Conservation (phyloP, 2,329 filamentous ascomycete genomes). For the Lachnellula hyalina region DNA sequence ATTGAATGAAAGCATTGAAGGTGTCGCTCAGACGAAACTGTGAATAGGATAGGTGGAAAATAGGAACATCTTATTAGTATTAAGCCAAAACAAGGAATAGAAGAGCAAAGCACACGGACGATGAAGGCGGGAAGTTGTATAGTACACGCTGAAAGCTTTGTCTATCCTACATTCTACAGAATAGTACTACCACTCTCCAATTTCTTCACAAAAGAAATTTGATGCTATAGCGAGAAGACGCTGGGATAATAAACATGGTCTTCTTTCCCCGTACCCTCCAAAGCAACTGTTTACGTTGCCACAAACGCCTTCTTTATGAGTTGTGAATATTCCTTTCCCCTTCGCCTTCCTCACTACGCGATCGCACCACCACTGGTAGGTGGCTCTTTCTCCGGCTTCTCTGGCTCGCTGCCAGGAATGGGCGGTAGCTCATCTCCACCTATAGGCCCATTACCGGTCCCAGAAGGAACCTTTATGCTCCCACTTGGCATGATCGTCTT, state of each 20-base stretch:
- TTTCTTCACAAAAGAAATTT: background rate
- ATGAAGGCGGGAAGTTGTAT: background rate
- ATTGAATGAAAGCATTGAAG: too few species aligned
- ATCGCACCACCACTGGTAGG: conserved; percentile 24
- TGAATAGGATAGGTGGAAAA: too few species aligned
- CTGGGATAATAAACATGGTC: background rate
- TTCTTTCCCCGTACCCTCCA: background rate
- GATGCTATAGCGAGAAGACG: background rate
- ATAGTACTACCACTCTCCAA: background rate
- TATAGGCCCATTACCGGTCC: conserved; percentile 1
- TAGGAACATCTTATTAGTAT: too few species aligned
- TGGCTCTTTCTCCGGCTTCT: conserved; percentile 19
- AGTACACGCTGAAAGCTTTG: background rate
- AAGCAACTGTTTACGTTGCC: background rate
- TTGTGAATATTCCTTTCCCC: conserved; percentile 7
- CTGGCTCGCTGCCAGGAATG: conserved; percentile 20
- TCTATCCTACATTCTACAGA: background rate
- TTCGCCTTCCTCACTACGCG: conserved; percentile 11
- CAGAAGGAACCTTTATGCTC: conserved; percentile 61
- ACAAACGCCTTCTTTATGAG: conserved; percentile 14
- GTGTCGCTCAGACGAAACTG: too few species aligned
- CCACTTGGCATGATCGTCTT: conserved; percentile 56
- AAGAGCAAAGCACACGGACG: too few species aligned
- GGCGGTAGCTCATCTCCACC: conserved; percentile 16
- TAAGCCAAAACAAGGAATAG: too few species aligned